Base-by-base conservation (phyloP, 106 monocot species). In the Cymbidium sinense region DNA sequence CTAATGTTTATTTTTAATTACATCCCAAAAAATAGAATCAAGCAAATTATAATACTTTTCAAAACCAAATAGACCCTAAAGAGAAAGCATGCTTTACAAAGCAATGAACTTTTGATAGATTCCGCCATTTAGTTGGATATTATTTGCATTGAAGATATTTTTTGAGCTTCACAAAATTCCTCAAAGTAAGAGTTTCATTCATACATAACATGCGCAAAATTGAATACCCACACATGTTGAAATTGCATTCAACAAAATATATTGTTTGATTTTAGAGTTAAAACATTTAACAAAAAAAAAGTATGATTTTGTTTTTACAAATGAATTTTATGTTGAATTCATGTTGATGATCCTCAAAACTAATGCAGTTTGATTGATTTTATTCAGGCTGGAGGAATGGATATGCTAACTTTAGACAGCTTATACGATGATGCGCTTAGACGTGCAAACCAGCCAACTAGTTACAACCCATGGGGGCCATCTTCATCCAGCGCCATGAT, bases 401-500 rank as follows among this genome's bases (percentile, higher is more conserved):
- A 96, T 81, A 84, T 84, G 86, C 91, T 96, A 17, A 90, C 89
- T 39, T 52, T 96, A 50, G 96, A 96, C 85, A 91, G 96, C 83
- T 84, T 96, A 79, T 96, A 96, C 50, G 93, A 93, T 3, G 93
- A 93, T 39, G 96, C 93, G 29, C 39, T 81, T 44, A 79, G 88
- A 81, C 84, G 78, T 74, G 82, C 83, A 52, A 93, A 84, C 72
- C 93, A 96, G 58, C 83, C 73, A 6, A 71, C 85, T 17, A 93
- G 89, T 81, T 93, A 96, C 85, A 96, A 91, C 75, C 96, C 96
- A 8, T 96, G 96, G 96, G 93, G 93, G 79, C 80, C 65, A 37
- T 61, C 70, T 11, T 64, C 91, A 1, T 75, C 74, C 1, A 76
- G 76, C 29, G 43, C 58, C 21, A 51, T 82, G 65, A 83, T 91